Conservation (phyloP, 257 asterid genomes). For the Paraleonurus japonicus region DNA sequence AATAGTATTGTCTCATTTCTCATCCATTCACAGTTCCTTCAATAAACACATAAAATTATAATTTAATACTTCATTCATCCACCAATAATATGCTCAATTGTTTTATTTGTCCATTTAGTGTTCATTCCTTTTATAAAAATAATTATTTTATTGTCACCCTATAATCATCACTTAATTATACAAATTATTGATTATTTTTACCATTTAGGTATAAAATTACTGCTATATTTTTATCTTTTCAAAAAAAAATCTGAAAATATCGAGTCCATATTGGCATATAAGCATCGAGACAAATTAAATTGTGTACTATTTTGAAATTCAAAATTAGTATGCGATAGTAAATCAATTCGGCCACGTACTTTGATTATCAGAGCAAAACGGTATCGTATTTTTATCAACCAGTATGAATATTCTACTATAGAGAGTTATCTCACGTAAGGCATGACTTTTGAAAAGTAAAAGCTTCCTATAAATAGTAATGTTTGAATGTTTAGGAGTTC, state of each 20-base stretch:
- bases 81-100: too few relatives aligned
- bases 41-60: too few relatives aligned
- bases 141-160: too few relatives aligned
- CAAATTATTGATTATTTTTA: background rate
- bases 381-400: background rate
- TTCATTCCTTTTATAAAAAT: too few relatives aligned
- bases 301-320: background rate
- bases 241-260: background rate
- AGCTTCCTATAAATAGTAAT: background rate
- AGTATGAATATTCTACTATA: background rate
- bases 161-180: too few relatives aligned
- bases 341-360: background rate
- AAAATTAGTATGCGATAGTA: background rate
- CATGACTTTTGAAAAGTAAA: background rate
- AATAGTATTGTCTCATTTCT: slow-evolving; percentile 10
- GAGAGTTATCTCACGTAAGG: background rate
- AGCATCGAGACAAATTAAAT: background rate
- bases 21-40: slow-evolving; percentile 16
- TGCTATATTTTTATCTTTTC: background rate
- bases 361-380: background rate
- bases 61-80: too few relatives aligned
- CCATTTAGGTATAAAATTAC: background rate
- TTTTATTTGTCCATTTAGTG: too few relatives aligned
- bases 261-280: background rate
- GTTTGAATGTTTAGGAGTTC: background rate